Conservation (phyloP, 768 basidiomycete genomes). For the Auricularia sp. region DNA sequence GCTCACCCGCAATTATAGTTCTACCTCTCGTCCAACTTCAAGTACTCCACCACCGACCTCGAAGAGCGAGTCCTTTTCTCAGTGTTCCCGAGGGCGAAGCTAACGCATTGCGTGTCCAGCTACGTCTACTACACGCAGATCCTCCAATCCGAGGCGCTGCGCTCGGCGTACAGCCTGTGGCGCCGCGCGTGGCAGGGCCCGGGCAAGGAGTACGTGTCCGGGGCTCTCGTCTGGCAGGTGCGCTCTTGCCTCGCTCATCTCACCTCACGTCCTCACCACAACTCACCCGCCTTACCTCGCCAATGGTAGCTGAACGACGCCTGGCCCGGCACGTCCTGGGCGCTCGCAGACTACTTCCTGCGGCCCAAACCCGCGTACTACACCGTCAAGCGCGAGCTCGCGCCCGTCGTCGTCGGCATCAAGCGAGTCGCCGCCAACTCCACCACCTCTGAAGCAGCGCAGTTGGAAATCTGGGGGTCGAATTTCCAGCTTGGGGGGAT, state of each 20-base stretch:
- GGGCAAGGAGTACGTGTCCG: slow-evolving; percentile 77
- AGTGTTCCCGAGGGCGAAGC: not conserved
- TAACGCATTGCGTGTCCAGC: slow-evolving; percentile 26
- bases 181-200: slow-evolving; percentile 81
- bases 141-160: slow-evolving; percentile 92
- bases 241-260: slow-evolving; percentile 15
- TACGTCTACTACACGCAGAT: slow-evolving; percentile 92
- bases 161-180: slow-evolving; percentile 85
- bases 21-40: too few relatives aligned
- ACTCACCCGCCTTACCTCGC: not conserved
- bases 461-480: slow-evolving; percentile 78
- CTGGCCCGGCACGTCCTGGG: slow-evolving; percentile 93
- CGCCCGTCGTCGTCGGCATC: slow-evolving; percentile 56
- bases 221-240: slow-evolving; percentile 94
- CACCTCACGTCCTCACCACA: not conserved
- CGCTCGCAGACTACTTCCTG: slow-evolving; percentile 87
- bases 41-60: slow-evolving; percentile 47
- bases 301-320: slow-evolving; percentile 66
- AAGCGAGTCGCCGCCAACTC: slow-evolving; percentile 18
- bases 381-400: slow-evolving; percentile 75
- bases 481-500: slow-evolving; percentile 61
- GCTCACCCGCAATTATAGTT: too few relatives aligned
- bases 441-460: slow-evolving; percentile 10
- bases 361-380: slow-evolving; percentile 90
- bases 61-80: slow-evolving; percentile 44